These are phyloP conservation scores for Fraxinus sp. DNA, from an alignment of 305 asterid species.

Conservation along the genomic window DNA sequence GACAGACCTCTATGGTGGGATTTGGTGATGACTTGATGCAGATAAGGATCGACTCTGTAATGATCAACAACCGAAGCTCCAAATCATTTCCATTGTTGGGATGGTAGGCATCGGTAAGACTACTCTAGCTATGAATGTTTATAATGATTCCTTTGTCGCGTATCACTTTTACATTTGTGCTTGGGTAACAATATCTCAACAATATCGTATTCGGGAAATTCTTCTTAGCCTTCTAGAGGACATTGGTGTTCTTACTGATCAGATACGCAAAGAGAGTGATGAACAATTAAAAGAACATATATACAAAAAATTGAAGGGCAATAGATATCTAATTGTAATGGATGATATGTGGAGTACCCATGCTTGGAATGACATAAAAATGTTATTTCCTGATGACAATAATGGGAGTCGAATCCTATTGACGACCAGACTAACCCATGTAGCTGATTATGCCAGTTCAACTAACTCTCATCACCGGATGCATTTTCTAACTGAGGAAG, in stretches of 20 bases:
- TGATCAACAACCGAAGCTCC: neutral
- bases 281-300: neutral
- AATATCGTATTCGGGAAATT: neutral
- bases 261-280: neutral
- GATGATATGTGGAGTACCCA: neutral
- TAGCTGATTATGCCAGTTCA: neutral
- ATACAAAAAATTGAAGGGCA: neutral
- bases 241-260: neutral
- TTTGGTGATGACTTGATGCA: neutral
- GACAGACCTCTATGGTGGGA: neutral
- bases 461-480: neutral
- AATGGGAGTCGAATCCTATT: neutral
- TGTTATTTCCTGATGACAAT: neutral
- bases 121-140: slow-evolving; percentile 5
- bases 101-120: slow-evolving; percentile 19
- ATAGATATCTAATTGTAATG: neutral
- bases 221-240: neutral
- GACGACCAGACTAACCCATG: neutral
- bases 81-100: slow-evolving; percentile 5
- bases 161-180: neutral
- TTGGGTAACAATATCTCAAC: neutral
- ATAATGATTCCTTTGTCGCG: neutral
- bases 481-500: neutral
- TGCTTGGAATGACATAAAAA: slow-evolving; percentile 1
- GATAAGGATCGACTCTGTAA: neutral